phyloP scores from a whole-genome alignment of 1,139 yeast genomes.

The Kluyveromyces sp. region DNA sequence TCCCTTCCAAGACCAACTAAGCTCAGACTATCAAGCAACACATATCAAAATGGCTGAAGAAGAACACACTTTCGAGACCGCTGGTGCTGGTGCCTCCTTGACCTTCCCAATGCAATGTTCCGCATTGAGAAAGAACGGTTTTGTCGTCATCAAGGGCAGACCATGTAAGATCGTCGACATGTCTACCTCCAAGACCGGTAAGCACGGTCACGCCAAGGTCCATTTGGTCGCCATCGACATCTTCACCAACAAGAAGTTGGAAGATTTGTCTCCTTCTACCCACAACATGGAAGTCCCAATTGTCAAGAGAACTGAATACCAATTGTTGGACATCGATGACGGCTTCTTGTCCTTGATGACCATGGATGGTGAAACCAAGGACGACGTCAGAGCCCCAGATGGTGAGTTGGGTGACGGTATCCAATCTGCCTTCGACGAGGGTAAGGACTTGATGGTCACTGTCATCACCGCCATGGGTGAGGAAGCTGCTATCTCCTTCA shows the following conservation, averaged over 20 bases:
- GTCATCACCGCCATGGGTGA: conserved; percentile 98
- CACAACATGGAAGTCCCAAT: conserved; percentile 99
- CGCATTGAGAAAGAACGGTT: conserved; percentile 99
- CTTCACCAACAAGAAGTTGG: conserved; percentile 98
- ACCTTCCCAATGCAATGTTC: conserved; percentile 99
- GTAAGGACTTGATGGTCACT: conserved; percentile 94
- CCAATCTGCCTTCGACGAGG: conserved; percentile 90
- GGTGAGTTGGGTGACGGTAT: conserved; percentile 93
- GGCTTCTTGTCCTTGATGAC: conserved; percentile 97
- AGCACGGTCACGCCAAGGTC: conserved; percentile 99
- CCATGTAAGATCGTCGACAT: conserved; percentile 99
- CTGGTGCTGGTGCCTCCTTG: conserved; percentile 97
- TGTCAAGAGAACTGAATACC: conserved; percentile 91
- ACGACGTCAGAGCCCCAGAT: conserved; percentile 96
- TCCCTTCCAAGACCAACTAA: neutral
- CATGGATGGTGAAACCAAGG: conserved; percentile 97
- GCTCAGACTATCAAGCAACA: neutral
- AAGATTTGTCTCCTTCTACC: conserved; percentile 99
- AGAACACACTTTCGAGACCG: conserved; percentile 94
- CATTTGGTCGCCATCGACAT: conserved; percentile 98
- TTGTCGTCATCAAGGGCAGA: conserved; percentile 97
- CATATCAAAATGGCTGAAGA: conserved; percentile 59
- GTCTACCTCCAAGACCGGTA: conserved; percentile 99
- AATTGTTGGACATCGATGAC: conserved; percentile 96
- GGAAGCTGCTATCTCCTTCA: conserved; percentile 96